Conservation (phyloP, 1,139 yeast species). For the Candida sp. region DNA sequence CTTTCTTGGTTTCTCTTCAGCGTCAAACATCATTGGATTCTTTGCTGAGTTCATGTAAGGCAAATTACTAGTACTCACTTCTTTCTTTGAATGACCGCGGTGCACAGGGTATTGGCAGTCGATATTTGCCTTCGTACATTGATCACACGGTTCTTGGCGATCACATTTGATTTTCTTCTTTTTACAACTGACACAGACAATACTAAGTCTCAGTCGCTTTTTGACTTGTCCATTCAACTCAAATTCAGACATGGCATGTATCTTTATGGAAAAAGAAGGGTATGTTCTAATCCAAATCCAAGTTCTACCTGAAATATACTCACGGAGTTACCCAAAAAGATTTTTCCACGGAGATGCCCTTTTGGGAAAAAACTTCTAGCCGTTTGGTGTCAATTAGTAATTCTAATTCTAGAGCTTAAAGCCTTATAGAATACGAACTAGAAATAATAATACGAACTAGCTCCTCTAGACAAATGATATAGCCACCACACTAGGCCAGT, state of each 20-base stretch:
- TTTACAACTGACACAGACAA: constrained; percentile 39
- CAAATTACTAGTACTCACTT: background rate
- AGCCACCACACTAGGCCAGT: no score
- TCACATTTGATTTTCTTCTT: constrained; percentile 42
- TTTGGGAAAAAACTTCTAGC: background rate
- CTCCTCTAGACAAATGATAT: no score
- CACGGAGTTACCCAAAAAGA: background rate
- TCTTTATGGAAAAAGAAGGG: background rate
- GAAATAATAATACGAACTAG: no score
- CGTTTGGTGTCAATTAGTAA: background rate
- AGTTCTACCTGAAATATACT: background rate
- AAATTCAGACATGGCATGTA: background rate
- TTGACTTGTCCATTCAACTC: constrained; percentile 6
- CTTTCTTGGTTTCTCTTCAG: background rate
- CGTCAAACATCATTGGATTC: constrained; percentile 8
- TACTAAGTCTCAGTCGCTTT: constrained; percentile 31
- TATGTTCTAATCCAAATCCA: no score
- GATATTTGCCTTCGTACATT: constrained; percentile 29
- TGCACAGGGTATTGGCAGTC: constrained; percentile 7
- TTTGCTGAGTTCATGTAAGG: constrained; percentile 13
- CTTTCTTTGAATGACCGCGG: background rate
- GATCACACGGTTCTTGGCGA: constrained; percentile 35
- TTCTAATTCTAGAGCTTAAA: no score
- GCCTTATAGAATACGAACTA: no score
- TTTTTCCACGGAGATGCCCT: background rate